Conservation (phyloP, 129 eudicot genomes). For the Flaveria sonorensis region DNA sequence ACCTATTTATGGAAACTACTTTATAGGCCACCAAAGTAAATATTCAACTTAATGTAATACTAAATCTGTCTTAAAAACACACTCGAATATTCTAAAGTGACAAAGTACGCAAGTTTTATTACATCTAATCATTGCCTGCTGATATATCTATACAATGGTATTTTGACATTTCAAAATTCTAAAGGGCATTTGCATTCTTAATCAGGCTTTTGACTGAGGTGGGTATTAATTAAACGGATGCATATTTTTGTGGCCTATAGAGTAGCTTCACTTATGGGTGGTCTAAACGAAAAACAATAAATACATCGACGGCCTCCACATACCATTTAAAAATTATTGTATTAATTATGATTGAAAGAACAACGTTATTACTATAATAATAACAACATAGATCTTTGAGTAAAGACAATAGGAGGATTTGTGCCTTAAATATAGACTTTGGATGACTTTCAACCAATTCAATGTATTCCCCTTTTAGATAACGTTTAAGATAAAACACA, state of each 20-base stretch:
- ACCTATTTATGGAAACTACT: not conserved
- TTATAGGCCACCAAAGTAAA: not conserved
- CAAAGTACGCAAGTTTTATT: not conserved
- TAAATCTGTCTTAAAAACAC: not conserved
- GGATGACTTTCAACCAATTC: not conserved
- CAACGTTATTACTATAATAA: not conserved
- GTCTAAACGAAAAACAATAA: not conserved
- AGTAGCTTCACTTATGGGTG: not conserved
- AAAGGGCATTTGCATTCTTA: not conserved
- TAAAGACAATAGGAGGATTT: slow-evolving; percentile 6
- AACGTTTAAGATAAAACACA: not conserved
- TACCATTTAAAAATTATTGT: not conserved
- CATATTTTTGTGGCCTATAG: not conserved
- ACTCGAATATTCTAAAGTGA: not conserved
- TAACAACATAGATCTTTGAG: not conserved
- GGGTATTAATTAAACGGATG: not conserved
- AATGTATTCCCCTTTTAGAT: not conserved
- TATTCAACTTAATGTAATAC: not conserved
- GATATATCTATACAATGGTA: not conserved
- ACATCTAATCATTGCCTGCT: not conserved
- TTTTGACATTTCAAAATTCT: not conserved
- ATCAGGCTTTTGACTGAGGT: not conserved
- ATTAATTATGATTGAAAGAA: not conserved
- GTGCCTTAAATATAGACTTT: not conserved
- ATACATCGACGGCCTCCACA: not conserved